Evolutionary conservation across 106 monocot species (phyloP).

Genomic region (Hemerocallis citrina): DNA sequence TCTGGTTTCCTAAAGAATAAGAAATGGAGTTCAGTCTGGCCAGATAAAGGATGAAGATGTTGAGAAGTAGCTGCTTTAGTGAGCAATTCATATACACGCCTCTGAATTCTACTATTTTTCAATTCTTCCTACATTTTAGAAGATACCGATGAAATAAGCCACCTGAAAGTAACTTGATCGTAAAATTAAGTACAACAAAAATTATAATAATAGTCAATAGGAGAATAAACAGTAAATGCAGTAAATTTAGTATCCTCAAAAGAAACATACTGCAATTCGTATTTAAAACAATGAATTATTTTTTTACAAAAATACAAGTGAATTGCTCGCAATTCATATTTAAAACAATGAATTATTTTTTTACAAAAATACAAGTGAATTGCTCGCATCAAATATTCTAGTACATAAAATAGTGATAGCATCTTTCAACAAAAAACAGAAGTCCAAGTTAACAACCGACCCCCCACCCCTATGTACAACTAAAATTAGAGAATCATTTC

Average conservation of each 20-base stretch:
- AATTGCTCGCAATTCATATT: too few species aligned
- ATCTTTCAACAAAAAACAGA: too few species aligned
- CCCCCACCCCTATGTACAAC: too few species aligned
- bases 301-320: too few species aligned
- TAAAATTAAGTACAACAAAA: not conserved
- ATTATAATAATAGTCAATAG: not conserved
- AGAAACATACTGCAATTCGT: too few species aligned
- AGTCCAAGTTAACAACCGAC: too few species aligned
- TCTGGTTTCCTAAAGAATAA: slow-evolving; percentile 80
- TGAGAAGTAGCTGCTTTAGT: slow-evolving; percentile 51
- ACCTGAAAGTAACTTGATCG: not conserved
- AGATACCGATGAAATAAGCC: not conserved
- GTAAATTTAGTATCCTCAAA: not conserved
- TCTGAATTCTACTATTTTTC: slow-evolving; percentile 64
- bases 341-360: too few species aligned
- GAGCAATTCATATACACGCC: slow-evolving; percentile 73
- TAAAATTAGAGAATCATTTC: too few species aligned
- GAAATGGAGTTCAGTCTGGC: slow-evolving; percentile 70
- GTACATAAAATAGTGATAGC: too few species aligned
- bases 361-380: too few species aligned
- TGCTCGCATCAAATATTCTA: too few species aligned
- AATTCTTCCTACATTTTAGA: slow-evolving; percentile 65
- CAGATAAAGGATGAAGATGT: slow-evolving; percentile 17
- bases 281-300: too few species aligned
- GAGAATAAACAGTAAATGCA: not conserved